Base-by-base conservation (phyloP, 805 yeast species). In the Pichia insulana region DNA sequence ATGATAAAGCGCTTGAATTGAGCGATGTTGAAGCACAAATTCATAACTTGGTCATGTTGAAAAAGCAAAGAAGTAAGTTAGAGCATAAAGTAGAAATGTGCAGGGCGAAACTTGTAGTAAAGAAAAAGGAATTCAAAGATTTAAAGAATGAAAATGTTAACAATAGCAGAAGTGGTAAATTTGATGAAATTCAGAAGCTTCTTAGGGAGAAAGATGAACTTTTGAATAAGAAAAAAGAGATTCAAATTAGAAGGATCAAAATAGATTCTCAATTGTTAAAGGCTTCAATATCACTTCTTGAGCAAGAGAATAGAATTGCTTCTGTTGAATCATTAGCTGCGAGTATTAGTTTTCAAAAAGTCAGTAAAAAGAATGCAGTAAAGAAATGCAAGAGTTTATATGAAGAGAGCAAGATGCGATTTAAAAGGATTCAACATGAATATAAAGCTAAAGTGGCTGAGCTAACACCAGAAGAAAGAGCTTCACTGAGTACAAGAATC, bases 391-490 rank as follows among this genome's bases (percentile, higher is more conserved):
- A 50, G 31, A 30, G 19, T 11, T 20, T 37, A 7, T 50, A 47
- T 38, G 45, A 39, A 22, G 43, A 43, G 15, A 36, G 54, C 9
- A 62, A 60, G 34, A 52, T 47, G 17, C 48, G 46, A 1, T 56
- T 50, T 30, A 46, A 45, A 4, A 37, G 41, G 6, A 48, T 52
- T 25, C 46, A 53, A 22, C 49, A 56, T 10, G 60, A 56, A 10
- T 73, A 68, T 48, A 56, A 58, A 6, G 54, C 50, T 10, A 63
- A 68, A 10, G 59, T 67, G 17, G 53, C 45, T 10, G 58, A 61
- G 19, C 67, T 67, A 34, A 60, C 63, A 19, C 65, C 64, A 39
- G 66, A 66, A 39, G 69, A 65, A 40, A 65, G 63, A 27, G 58
- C 67, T 8, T 67, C 62, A 19, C 67, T 74, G 8, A 67, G 67